phyloP scores from a whole-genome alignment of 805 yeast genomes.

The Myxozyma monticola region DNA sequence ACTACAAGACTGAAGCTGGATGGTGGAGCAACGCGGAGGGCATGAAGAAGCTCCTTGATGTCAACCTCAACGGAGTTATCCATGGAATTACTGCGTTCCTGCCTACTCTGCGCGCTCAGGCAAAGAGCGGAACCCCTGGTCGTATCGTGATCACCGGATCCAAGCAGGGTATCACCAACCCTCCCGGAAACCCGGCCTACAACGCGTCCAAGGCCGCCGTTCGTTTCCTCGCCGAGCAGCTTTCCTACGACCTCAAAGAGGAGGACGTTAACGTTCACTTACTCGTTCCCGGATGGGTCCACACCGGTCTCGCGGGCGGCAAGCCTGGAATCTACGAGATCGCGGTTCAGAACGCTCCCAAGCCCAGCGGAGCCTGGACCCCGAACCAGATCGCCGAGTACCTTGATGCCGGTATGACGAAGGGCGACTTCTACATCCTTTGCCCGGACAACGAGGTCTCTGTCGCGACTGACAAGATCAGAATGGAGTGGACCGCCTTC shows the following conservation, averaged over 20 bases:
- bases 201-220: conserved; percentile 61
- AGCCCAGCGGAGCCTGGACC: conserved; percentile 37
- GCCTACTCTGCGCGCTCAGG: conserved; percentile 29
- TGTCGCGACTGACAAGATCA: conserved; percentile 29
- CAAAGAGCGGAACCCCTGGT: conserved; percentile 8
- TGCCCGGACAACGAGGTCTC: conserved; percentile 36
- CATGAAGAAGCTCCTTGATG: conserved; percentile 30
- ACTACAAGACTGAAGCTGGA: conserved; percentile 27
- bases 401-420: conserved; percentile 28
- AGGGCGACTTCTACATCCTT: conserved; percentile 32
- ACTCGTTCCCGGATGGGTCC: conserved; percentile 37
- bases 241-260: conserved; percentile 32
- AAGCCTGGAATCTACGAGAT: conserved; percentile 17
- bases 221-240: conserved; percentile 43
- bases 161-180: conserved; percentile 38
- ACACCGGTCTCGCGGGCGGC: conserved; percentile 33
- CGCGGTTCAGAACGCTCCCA: conserved; percentile 9
- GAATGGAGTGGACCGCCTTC: conserved; percentile 33
- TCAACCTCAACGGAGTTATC: conserved; percentile 35
- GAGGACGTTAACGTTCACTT: conserved; percentile 31
- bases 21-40: conserved; percentile 31
- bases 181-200: conserved; percentile 58
- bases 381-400: conserved; percentile 35
- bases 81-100: conserved; percentile 34
- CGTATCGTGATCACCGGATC: conserved; percentile 35